Base-by-base conservation (phyloP, 2,329 filamentous ascomycete species). In the Iodosphaeria phyllophila region DNA sequence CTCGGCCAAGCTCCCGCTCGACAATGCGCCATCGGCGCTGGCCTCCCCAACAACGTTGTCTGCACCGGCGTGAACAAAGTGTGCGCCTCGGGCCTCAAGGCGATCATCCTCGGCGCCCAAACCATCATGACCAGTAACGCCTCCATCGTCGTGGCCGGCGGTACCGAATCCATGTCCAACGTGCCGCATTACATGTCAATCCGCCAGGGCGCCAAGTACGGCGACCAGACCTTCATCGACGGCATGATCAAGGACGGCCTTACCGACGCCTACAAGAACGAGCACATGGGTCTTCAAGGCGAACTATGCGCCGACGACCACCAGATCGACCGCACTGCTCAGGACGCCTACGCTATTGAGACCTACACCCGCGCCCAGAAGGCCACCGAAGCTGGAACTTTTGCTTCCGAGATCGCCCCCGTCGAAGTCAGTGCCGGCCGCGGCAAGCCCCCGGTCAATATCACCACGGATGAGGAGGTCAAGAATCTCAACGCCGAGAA, bases 31-130 rank as follows among this genome's bases (percentile, higher is more conserved):
- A 67, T 98, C 44, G 70, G 74, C 41, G 89, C 82, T 43, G 89
- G 89, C 33, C 78, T 98, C 35, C 58, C 71, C 27, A 64, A 91
- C 35, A 64, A 66, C 27, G 78, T 77, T 35, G 68, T 91, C 39
- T 78, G 75, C 56, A 98, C 89, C 22, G 92, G 84, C 26, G 70
- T 98, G 46, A 98, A 98, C 74, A 98, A 98, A 63, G 89, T 98
- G 48, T 98, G 89, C 66, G 89, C 89, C 35, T 93, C 84, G 7
- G 74, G 76, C 22, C 60, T 93, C 48, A 98, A 98, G 64, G 80
- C 89, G 39, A 75, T 98, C 46, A 82, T 92, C 37, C 66, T 98
- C 32, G 89, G 78, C 39, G 80, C 86, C 25, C 89, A 95, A 56
- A 93, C 86, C 42, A 98, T 98, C 59, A 83, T 95, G 51, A 92